Evolutionary conservation across 2,329 filamentous ascomycete genomes (phyloP).

Genomic region (Penicillium decumbens): DNA sequence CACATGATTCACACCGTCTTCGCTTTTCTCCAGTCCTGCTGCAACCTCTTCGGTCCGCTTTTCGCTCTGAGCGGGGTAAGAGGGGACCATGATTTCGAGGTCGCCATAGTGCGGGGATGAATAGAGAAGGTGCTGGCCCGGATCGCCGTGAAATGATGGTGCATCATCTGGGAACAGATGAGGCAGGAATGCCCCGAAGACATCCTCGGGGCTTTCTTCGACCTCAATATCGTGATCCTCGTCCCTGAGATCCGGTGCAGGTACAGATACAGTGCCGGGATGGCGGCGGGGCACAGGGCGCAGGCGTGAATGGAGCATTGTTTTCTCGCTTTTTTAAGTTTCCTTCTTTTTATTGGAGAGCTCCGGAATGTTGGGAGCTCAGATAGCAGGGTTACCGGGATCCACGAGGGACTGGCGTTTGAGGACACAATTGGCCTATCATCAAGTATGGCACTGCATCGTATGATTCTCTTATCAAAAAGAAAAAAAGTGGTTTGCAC

Average conservation of each 20-base stretch:
- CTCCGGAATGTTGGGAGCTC: neutral
- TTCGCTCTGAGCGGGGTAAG: constrained; percentile 39
- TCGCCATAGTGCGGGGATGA: constrained; percentile 40
- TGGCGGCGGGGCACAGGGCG: constrained; percentile 28
- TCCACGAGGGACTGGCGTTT: neutral
- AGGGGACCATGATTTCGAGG: constrained; percentile 40
- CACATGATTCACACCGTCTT: constrained; percentile 17
- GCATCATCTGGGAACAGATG: constrained; percentile 55
- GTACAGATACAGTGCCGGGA: constrained; percentile 7
- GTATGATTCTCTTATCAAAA: constrained; percentile 1
- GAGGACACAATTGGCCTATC: neutral
- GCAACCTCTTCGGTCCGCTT: constrained; percentile 17
- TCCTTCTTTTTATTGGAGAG: neutral
- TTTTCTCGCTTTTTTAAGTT: neutral
- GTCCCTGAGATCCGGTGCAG: constrained; percentile 13
- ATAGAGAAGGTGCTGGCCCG: constrained; percentile 50
- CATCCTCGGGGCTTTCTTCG: constrained; percentile 45
- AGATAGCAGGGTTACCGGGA: neutral
- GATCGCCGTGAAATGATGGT: constrained; percentile 52
- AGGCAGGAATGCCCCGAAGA: constrained; percentile 52
- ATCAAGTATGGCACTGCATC: neutral
- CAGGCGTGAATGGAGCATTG: constrained; percentile 32
- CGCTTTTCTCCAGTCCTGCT: constrained; percentile 6
- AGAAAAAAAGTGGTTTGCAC: neutral
- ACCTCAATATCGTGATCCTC: constrained; percentile 13